Conservation (phyloP, 352 stramenopile species). For the Hyphochytrium catenoides region DNA sequence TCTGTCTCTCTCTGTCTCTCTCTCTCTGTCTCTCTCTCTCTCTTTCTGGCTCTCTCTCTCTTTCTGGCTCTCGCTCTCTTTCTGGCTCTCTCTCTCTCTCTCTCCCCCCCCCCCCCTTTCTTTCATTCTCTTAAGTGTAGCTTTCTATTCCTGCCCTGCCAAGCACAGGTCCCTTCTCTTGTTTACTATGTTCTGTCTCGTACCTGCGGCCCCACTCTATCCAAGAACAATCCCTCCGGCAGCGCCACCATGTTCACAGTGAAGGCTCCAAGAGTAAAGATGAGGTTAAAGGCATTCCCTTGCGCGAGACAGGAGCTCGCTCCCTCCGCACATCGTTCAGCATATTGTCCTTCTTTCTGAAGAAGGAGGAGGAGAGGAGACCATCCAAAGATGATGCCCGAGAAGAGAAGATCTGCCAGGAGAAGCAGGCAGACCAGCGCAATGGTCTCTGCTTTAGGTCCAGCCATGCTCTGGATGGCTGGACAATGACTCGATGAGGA, state of each 20-base stretch:
- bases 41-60: no score
- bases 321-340: constrained; percentile 24
- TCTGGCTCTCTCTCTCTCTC: no score
- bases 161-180: no score
- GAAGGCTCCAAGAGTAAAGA: constrained; percentile 48
- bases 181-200: no score
- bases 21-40: no score
- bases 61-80: no score
- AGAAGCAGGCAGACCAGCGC: constrained; percentile 36
- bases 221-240: constrained; percentile 46
- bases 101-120: no score
- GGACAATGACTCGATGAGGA: no score
- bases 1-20: no score
- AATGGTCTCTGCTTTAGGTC: constrained; percentile 13
- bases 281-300: constrained; percentile 60
- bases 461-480: no score
- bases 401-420: constrained; percentile 48
- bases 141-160: no score
- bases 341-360: constrained; percentile 46
- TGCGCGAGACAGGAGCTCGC: constrained; percentile 24
- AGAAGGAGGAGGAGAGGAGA: constrained; percentile 52
- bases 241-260: constrained; percentile 43
- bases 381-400: constrained; percentile 61
- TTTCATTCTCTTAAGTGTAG: no score
- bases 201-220: constrained; percentile 32